A percentile compares a stretch with the other conserved stretches of the same genome.
phyloP scores from a whole-genome alignment of 805 yeast genomes.

The Yarrowia hollandica region DNA sequence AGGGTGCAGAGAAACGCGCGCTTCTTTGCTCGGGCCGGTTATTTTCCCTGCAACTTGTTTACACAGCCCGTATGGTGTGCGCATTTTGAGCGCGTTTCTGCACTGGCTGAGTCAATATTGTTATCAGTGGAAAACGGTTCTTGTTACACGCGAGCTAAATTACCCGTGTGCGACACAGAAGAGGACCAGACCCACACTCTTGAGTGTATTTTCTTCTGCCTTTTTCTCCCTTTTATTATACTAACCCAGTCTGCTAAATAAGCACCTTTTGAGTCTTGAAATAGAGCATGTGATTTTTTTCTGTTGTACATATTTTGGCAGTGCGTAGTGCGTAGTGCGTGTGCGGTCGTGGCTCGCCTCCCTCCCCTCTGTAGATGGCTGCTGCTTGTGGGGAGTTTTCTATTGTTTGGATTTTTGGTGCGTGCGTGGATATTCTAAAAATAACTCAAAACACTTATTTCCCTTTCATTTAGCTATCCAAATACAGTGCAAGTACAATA shows the following conservation, averaged over 20 bases:
- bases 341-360: too few relatives aligned
- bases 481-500: too few relatives aligned
- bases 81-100: constrained; percentile 20
- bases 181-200: background rate
- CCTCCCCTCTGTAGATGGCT: too few relatives aligned
- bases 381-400: too few relatives aligned
- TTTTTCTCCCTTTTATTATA: background rate
- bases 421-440: too few relatives aligned
- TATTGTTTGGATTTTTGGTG: too few relatives aligned
- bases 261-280: constrained; percentile 6
- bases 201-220: too few relatives aligned
- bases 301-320: constrained; percentile 10
- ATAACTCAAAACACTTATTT: too few relatives aligned
- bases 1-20: too few relatives aligned
- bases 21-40: background rate
- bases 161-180: background rate
- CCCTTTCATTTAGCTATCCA: too few relatives aligned
- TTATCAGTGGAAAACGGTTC: constrained; percentile 1
- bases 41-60: constrained; percentile 2
- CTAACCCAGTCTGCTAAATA: constrained; percentile 27
- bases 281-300: constrained; percentile 22
- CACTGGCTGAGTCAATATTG: constrained; percentile 22
- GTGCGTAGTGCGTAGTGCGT: background rate
- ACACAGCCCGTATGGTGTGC: constrained; percentile 12
- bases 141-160: constrained; percentile 17